A percentile compares a stretch with the other conserved stretches of the same genome.
phyloP scores from a whole-genome alignment of 495 filamentous ascomycete genomes.

The Tuber brumale region DNA sequence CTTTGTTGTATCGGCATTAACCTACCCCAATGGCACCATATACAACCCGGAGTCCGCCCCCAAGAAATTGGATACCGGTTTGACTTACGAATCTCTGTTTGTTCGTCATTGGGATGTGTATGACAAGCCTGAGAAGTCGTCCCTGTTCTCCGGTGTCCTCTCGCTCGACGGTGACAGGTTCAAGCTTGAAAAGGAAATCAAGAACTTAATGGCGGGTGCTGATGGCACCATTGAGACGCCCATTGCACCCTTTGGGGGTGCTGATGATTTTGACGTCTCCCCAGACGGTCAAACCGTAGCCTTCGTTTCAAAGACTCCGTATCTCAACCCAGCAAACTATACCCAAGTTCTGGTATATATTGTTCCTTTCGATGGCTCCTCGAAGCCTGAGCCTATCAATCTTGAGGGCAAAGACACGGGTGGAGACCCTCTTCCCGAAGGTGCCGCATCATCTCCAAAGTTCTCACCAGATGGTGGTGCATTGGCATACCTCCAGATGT shows the following conservation, averaged over 20 bases:
- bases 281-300: slow-evolving; percentile 53
- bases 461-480: slow-evolving; percentile 67
- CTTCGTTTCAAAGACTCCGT: slow-evolving; percentile 80
- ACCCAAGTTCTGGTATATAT: slow-evolving; percentile 75
- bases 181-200: slow-evolving; percentile 46
- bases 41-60: slow-evolving; percentile 55
- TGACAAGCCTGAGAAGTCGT: slow-evolving; percentile 59
- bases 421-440: slow-evolving; percentile 48
- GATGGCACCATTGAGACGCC: slow-evolving; percentile 55
- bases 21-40: slow-evolving; percentile 56
- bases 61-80: slow-evolving; percentile 54
- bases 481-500: slow-evolving; percentile 77
- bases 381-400: slow-evolving; percentile 37
- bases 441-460: slow-evolving; percentile 67
- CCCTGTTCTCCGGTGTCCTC: slow-evolving; percentile 67
- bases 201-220: slow-evolving; percentile 53
- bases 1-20: slow-evolving; percentile 59
- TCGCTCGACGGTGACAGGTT: slow-evolving; percentile 48
- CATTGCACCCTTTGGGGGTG: slow-evolving; percentile 52
- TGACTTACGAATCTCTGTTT: slow-evolving; percentile 64
- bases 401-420: slow-evolving; percentile 51
- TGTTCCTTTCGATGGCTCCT: slow-evolving; percentile 49
- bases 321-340: slow-evolving; percentile 66
- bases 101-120: slow-evolving; percentile 73
- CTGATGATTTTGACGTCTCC: slow-evolving; percentile 54